Evolutionary conservation across 768 basidiomycete genomes (phyloP).

Genomic region (Lactarius deliciosus): DNA sequence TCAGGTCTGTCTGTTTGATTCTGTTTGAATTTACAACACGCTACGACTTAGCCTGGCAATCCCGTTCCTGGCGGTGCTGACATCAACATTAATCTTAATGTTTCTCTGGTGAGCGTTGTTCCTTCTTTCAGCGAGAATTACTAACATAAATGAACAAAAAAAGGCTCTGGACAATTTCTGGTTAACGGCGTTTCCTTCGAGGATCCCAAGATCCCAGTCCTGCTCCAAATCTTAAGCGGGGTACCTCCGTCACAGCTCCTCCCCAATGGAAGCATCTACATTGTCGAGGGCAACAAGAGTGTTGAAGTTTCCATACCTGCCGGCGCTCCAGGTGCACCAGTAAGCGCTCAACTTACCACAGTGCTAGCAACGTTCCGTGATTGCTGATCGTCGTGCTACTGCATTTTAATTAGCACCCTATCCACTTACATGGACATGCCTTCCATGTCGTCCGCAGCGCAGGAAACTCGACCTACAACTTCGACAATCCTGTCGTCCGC

Average conservation of each 20-base stretch:
- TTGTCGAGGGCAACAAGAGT: constrained; percentile 40
- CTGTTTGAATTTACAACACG: not conserved
- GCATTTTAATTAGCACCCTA: not conserved
- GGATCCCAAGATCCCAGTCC: constrained; percentile 46
- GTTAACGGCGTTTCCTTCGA: constrained; percentile 41
- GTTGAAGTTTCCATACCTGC: constrained; percentile 41
- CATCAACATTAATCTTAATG: constrained; percentile 10
- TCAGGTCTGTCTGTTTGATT: not conserved
- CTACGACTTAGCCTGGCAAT: not conserved
- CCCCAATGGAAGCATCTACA: constrained; percentile 46
- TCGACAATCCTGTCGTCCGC: constrained; percentile 43
- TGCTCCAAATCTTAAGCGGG: constrained; percentile 54
- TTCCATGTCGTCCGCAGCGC: constrained; percentile 26
- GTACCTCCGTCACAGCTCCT: constrained; percentile 35
- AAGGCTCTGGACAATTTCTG: constrained; percentile 31
- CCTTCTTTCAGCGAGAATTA: not conserved
- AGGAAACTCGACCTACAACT: constrained; percentile 23
- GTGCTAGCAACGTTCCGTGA: no score
- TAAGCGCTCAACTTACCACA: not conserved
- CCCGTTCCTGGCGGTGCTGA: constrained; percentile 13
- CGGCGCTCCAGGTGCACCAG: not conserved
- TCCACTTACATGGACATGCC: constrained; percentile 14
- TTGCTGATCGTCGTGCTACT: not conserved
- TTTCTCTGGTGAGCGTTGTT: constrained; percentile 13
- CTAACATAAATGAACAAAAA: not conserved